Evolutionary conservation across 1,284 basidiomycete genomes (phyloP), one percentile per base, ranked within the genome.

Genomic region (Taiwanofungus camphoratus): DNA sequence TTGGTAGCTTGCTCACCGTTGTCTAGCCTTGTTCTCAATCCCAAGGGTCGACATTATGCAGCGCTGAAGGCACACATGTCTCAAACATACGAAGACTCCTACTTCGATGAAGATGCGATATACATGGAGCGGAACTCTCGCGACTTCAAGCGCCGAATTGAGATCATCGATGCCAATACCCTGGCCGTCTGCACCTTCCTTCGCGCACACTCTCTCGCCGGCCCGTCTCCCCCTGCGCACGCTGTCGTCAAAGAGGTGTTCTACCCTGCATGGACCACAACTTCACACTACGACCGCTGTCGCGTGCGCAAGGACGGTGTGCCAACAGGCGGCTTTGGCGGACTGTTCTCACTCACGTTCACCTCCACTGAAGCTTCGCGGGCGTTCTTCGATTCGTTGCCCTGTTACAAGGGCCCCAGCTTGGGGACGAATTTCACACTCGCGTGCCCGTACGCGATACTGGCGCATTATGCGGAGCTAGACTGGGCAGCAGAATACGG

Each of bases 61-160:
- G 48, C 64, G 0, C 75, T 99, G 36, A 89, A 87, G 55, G 56
- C 62, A 0, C 67, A 78, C 35, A 67, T 94, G 52, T 55, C 66
- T n/a, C 59, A 65, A 8, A 70, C 64, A 3, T 98, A 87, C 64
- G 89, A 96, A 63, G 95, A 99, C 60, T 72, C 71, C 20, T 96
- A 91, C 67, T 98, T 87, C 59, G 76, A 81, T 57, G 90, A 95
- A 64, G 96, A 99, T 60, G 92, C 92, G 24, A 82, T 98, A 42
- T 97, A 87, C 70, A 89, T 99, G 85, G 95, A 99, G 63, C 87
- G 95, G 53, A 99, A 99, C 67, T 96, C 92, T 16, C 89, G 95
- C 40, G 85, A 97, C 66, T 97, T 97, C 69, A 70, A 76, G 39
- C 69, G 70, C 7, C 87, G 95, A 42, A 77, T 94, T 52, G 72